Percentiles rank a stretch among this genome's conserved stretches.
Evolutionary conservation across 371 early-diverging fungal species (phyloP).

Genomic region (Nematocida major): DNA sequence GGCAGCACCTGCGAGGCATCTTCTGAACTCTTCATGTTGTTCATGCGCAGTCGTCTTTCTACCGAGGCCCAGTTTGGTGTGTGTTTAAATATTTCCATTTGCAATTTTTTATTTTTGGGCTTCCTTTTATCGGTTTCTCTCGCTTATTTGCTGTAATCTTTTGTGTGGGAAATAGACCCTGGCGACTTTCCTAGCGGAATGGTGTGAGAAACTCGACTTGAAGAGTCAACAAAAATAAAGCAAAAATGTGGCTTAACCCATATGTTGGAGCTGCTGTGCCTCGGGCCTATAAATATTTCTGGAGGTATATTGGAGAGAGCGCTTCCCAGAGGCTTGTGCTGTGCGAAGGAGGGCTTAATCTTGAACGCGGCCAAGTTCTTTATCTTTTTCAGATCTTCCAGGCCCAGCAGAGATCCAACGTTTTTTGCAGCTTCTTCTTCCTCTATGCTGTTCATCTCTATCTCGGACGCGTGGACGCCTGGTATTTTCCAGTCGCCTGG

Average conservation of each 20-base stretch:
- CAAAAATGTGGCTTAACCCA: conserved; percentile 32
- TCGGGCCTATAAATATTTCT: neutral
- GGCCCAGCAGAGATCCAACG: neutral
- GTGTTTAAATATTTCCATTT: conserved; percentile 48
- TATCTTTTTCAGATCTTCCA: neutral
- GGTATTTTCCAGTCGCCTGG: conserved; percentile 52
- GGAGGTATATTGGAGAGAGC: neutral
- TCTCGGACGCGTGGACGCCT: neutral
- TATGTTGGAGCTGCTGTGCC: conserved; percentile 20
- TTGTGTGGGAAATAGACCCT: conserved; percentile 1
- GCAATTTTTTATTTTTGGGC: neutral
- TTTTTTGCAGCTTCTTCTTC: conserved; percentile 1
- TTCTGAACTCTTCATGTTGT: neutral
- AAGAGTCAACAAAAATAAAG: conserved; percentile 29
- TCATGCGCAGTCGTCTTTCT: conserved; percentile 22
- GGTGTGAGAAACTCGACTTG: neutral
- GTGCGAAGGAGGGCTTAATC: neutral
- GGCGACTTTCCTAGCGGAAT: conserved; percentile 42
- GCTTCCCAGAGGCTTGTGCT: neutral
- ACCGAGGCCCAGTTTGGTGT: conserved; percentile 32
- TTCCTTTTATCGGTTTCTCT: neutral
- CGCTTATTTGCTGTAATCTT: conserved; percentile 4
- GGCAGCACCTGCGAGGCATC: neutral
- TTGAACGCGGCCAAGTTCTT: neutral
- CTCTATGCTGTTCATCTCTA: conserved; percentile 1